Evolutionary conservation across 176 grass and related monocot species (phyloP).

Genomic region (Puccinellia tenuiflora): DNA sequence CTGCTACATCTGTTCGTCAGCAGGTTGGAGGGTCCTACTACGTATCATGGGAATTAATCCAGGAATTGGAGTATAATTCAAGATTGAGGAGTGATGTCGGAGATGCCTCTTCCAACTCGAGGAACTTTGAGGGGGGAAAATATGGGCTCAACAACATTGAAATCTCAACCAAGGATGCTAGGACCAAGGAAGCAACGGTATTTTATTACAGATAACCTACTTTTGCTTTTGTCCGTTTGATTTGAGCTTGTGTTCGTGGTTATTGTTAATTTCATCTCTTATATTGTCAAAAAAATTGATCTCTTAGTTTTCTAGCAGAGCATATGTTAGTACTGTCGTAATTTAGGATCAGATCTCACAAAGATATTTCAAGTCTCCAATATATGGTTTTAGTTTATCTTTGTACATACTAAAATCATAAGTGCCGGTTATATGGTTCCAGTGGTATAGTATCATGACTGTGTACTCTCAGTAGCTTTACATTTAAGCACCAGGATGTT

Average conservation of each 20-base stretch:
- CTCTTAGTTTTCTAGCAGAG: not conserved
- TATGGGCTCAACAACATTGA: not conserved
- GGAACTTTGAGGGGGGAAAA: not conserved
- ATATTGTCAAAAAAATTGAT: too few relatives aligned
- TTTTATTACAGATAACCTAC: not conserved
- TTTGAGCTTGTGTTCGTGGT: not conserved
- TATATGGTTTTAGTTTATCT: not conserved
- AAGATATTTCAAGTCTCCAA: not conserved
- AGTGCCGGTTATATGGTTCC: not conserved
- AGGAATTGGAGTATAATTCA: not conserved
- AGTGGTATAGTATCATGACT: not conserved
- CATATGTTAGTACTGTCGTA: not conserved
- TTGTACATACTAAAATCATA: not conserved
- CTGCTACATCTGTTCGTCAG: constrained; percentile 12
- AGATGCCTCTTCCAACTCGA: not conserved
- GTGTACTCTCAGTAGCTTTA: not conserved
- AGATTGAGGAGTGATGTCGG: not conserved
- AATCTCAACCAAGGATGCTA: not conserved
- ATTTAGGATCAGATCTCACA: not conserved
- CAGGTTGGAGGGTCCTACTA: not conserved
- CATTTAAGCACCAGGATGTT: not conserved
- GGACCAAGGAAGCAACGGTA: not conserved
- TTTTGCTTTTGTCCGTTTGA: not conserved
- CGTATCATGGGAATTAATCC: not conserved
- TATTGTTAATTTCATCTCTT: not conserved